Conservation (phyloP, 129 eudicot species). For the Silybum marianum region DNA sequence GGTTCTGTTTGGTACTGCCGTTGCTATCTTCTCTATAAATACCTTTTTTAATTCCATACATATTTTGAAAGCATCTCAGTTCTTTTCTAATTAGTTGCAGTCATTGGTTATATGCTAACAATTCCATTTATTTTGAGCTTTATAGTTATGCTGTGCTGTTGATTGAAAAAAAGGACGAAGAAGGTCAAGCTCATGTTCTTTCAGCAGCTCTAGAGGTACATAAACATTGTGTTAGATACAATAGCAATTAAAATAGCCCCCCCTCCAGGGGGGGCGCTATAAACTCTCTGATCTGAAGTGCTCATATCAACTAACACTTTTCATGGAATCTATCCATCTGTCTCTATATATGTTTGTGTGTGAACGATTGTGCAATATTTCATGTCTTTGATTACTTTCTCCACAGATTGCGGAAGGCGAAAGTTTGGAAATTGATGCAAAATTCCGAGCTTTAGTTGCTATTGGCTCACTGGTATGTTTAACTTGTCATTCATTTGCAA, state of each 20-base stretch:
- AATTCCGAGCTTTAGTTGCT: constrained; percentile 85
- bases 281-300: not conserved
- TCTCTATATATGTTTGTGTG: not conserved
- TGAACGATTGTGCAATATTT: not conserved
- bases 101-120: constrained; percentile 8
- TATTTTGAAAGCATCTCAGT: constrained; percentile 12
- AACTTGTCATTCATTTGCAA: not conserved
- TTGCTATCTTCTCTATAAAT: no score
- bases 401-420: constrained; percentile 87
- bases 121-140: constrained; percentile 16
- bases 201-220: constrained; percentile 94
- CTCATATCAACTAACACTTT: constrained; percentile 1
- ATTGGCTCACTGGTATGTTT: constrained; percentile 90
- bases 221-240: not conserved
- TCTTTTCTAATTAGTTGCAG: not conserved
- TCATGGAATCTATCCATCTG: not conserved
- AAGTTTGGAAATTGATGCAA: constrained; percentile 68
- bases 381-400: constrained; percentile 15
- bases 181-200: constrained; percentile 96
- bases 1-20: no score
- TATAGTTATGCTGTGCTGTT: constrained; percentile 87
- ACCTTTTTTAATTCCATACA: not conserved
- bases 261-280: not conserved
- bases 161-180: constrained; percentile 90
- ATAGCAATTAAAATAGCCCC: not conserved